Percentiles rank a stretch among this genome's conserved stretches.
Conservation (phyloP, 1,139 yeast species). For the Kodamaea sp. region DNA sequence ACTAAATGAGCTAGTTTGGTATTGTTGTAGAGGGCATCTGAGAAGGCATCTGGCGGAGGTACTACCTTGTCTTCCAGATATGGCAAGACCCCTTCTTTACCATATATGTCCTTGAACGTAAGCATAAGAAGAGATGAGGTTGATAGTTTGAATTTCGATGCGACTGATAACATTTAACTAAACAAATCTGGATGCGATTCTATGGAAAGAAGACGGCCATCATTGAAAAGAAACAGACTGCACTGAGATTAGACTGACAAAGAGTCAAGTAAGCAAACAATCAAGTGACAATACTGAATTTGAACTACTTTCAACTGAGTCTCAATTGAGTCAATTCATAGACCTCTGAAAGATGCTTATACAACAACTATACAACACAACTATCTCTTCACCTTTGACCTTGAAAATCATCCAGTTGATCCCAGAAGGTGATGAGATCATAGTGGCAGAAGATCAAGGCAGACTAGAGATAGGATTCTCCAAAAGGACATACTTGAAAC, state of each 20-base stretch:
- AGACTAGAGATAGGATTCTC: conserved; percentile 37
- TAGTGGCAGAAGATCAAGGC: conserved; percentile 11
- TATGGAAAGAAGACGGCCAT: no score
- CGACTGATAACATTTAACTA: no score
- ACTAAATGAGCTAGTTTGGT: conserved; percentile 28
- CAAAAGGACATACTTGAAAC: conserved; percentile 28
- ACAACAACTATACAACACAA: conserved; percentile 15
- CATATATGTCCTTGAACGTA: conserved; percentile 7
- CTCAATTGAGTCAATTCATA: no score
- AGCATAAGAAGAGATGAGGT: conserved; percentile 5
- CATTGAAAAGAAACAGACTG: no score
- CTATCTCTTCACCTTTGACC: conserved; percentile 12
- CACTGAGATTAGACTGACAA: no score
- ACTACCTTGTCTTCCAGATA: conserved; percentile 18
- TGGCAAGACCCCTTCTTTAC: conserved; percentile 4
- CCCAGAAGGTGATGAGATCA: conserved; percentile 14
- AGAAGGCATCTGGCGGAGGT: conserved; percentile 32
- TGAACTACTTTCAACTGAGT: no score
- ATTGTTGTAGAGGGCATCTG: conserved; percentile 35
- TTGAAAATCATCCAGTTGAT: conserved; percentile 27
- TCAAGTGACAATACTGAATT: no score
- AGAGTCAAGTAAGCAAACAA: no score
- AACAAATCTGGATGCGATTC: no score
- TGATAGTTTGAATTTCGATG: no score
- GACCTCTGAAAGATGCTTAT: conserved; percentile 13